Base-by-base conservation (phyloP, 257 asterid genomes). In the Nicotiana undulata region DNA sequence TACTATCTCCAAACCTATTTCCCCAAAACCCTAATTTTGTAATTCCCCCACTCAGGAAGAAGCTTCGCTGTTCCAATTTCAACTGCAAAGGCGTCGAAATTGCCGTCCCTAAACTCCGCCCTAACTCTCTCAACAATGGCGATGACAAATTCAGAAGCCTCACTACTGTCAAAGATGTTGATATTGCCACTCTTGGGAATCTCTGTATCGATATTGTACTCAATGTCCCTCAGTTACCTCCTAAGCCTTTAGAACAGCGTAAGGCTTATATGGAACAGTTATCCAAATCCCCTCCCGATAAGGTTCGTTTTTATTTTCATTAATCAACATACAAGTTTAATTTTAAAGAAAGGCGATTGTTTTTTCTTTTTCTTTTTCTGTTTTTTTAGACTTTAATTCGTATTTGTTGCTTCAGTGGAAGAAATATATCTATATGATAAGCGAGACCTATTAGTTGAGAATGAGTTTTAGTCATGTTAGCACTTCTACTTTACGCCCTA, bases 191-290 rank as follows among this genome's bases (percentile, higher is more conserved):
- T 26, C 83, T 95, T 17, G 99, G 99, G 8, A 95, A 95, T 86
- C 90, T 95, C 22, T 95, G 99, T 34, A 93, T 95, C 37, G 98
- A 95, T 84, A 89, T 95, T 81, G 99, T 95, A 67, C 96, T 95
- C 77, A 89, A 76, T 87, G 99, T 95, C 65, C 97, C 97, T 4
- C 32, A 88, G 77, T 82, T 95, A 87, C 99, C 99, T 32, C 97
- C 99, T 24, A 88, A 88, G 76, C 88, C 92, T 52, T 72, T 86
- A 82, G 85, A 87, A 58, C 89, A 90, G 49, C 97, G 95, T 24
- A 86, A 91, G 84, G 93, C 88, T 53, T 95, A 86, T 68, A 88
- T 93, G 97, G 97, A 92, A 32, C 89, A 89, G 46, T 81, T 95
- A 28, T 85, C 96, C 58, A 89, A 85, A 85, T 88, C 97, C 55